Base-by-base conservation (phyloP, 1,284 basidiomycete genomes). In the Trametes hirsuta region DNA sequence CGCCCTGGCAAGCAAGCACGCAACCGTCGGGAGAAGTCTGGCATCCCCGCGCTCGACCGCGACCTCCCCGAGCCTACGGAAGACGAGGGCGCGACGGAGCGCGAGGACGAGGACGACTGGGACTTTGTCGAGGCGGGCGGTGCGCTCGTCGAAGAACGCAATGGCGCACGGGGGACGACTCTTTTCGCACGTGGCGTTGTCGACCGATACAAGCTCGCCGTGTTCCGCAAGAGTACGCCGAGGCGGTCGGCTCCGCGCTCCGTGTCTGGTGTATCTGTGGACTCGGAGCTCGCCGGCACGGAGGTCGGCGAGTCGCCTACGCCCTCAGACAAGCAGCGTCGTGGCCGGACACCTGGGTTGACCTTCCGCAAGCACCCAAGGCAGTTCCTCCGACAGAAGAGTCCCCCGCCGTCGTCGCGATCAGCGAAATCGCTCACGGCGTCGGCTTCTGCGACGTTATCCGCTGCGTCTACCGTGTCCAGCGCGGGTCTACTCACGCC, bases 121-220 rank as follows among this genome's bases (percentile, higher is more conserved):
- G 93, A 94, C 80, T 85, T 94, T 62, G 82, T 94, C 58, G 92
- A 94, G 67, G 84, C 84, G 1, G 72, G 71, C 59, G 85, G 77
- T 14, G 6, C 53, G 53, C 89, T 89, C 66, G 85, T 85, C 18
- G 90, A 93, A 70, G 91, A 94, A 62, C 80, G 84, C 58, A 93
- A 94, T 66, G 91, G 91, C 10, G 77, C 85, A 39, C 86, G 86
- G 69, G 89, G 84, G 6, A 85, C 84, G 36, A 93, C 87, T 71
- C 77, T 93, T 48, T 94, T 94, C 70, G 90, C 92, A 40, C 85
- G 91, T 35, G 91, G 92, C 14, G 90, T 93, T 42, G 90, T 93
- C 54, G 91, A 94, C 72, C 81, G 88, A 53, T 93, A 94, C 71
- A 81, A 83, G 65, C 77, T 94, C 46, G 84, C 88, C 8, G 90